Conservation (phyloP, 2,329 filamentous ascomycete genomes). For the Sporothrix schenckii region DNA sequence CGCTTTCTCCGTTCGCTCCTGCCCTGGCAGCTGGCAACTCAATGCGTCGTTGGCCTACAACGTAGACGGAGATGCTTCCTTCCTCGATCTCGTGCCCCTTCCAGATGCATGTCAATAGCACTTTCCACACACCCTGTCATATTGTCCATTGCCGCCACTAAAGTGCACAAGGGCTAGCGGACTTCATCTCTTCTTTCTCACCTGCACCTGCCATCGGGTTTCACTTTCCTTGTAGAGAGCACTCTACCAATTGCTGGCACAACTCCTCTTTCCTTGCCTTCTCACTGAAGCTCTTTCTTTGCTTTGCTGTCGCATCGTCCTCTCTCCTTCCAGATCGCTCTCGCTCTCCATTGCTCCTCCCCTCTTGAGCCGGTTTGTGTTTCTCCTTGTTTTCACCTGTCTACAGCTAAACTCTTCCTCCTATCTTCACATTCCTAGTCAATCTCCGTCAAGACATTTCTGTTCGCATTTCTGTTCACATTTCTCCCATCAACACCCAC, state of each 20-base stretch:
- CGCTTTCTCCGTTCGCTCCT: conserved; percentile 20
- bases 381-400: not conserved
- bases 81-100: not conserved
- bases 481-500: not conserved
- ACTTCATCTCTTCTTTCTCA: not conserved
- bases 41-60: not conserved
- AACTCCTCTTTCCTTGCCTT: conserved; percentile 7
- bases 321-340: not conserved
- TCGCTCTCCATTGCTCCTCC: not conserved
- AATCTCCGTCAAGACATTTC: not conserved
- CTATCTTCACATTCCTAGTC: not conserved
- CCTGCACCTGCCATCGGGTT: not conserved
- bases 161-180: not conserved
- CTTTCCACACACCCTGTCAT: not conserved
- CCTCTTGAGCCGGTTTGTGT: not conserved
- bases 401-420: not conserved
- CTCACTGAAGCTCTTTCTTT: conserved; percentile 22
- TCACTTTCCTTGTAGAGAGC: not conserved
- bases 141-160: conserved; percentile 11
- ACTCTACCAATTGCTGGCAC: not conserved
- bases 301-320: not conserved
- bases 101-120: conserved; percentile 4
- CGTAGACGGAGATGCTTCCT: too few species aligned
- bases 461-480: not conserved
- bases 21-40: conserved; percentile 16